phyloP scores from a whole-genome alignment of 1,139 yeast genomes.

The Debaryomyces nepalensis region DNA sequence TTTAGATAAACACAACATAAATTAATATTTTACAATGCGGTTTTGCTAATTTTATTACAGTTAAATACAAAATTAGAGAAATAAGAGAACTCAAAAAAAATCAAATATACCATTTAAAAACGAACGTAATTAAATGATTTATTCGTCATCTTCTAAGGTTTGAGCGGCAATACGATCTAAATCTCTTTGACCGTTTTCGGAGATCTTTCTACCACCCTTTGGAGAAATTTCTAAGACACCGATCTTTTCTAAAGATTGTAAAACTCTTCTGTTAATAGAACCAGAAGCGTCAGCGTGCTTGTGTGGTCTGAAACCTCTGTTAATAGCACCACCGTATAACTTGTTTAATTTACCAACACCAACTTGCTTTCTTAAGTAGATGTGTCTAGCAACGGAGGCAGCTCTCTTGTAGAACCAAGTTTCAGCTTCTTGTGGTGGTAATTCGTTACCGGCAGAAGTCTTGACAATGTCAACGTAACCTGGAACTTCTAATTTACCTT shows the following conservation, averaged over 20 bases:
- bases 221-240: conserved; percentile 96
- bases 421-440: conserved; percentile 99
- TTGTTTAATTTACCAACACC: conserved; percentile 99
- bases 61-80: conserved; percentile 19
- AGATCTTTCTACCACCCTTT: conserved; percentile 99
- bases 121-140: conserved; percentile 29
- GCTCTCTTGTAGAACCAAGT: conserved; percentile 99
- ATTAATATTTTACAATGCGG: conserved; percentile 20
- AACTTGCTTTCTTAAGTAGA: conserved; percentile 98
- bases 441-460: conserved; percentile 98
- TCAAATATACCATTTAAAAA: conserved; percentile 16
- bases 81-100: conserved; percentile 14
- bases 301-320: conserved; percentile 99
- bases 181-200: conserved; percentile 99
- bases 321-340: conserved; percentile 98
- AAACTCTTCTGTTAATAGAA: conserved; percentile 97
- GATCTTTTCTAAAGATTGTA: conserved; percentile 97
- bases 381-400: conserved; percentile 99
- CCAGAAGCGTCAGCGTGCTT: conserved; percentile 99
- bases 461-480: conserved; percentile 99
- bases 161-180: conserved; percentile 99
- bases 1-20: conserved; percentile 8
- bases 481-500: conserved; percentile 99
- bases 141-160: conserved; percentile 91
- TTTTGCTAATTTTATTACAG: conserved; percentile 19